These are phyloP conservation scores for Lablab purpureus DNA, from an alignment of 306 rosid genomes.

Conservation along the genomic window DNA sequence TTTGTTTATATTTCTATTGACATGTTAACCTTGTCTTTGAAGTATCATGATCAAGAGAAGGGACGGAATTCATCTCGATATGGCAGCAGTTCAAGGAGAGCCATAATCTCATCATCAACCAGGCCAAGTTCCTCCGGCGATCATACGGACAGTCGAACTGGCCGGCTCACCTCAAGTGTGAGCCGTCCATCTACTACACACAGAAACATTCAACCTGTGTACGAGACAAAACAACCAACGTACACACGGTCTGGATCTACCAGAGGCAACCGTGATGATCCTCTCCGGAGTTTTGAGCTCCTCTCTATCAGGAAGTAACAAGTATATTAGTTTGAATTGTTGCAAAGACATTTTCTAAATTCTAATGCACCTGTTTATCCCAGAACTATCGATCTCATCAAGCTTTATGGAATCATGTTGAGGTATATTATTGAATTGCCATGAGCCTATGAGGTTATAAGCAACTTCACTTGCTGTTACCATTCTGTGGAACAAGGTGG, in stretches of 20 bases:
- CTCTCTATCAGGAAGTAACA: constrained; percentile 88
- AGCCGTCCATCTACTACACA: constrained; percentile 74
- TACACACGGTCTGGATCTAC: constrained; percentile 58
- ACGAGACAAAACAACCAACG: constrained; percentile 63
- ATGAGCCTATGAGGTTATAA: constrained; percentile 39
- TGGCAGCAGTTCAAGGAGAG: constrained; percentile 90
- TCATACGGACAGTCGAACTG: constrained; percentile 68
- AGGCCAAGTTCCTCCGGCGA: constrained; percentile 87
- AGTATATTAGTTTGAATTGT: constrained; percentile 19
- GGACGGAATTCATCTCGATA: constrained; percentile 78
- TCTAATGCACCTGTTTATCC: constrained; percentile 38
- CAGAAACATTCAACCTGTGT: constrained; percentile 53
- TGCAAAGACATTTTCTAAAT: constrained; percentile 38
- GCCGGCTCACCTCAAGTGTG: constrained; percentile 62
- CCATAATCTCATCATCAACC: constrained; percentile 60
- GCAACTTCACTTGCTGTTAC: constrained; percentile 42
- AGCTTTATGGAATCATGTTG: constrained; percentile 48
- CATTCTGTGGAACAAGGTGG: constrained; percentile 41
- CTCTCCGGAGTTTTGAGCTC: constrained; percentile 92
- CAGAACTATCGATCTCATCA: constrained; percentile 46
- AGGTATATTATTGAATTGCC: constrained; percentile 53
- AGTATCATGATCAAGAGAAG: constrained; percentile 78
- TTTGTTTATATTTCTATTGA: background rate
- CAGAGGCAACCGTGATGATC: constrained; percentile 83
- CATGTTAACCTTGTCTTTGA: constrained; percentile 42